Base-by-base conservation (phyloP, 306 rosid species). In the Alnus glutinosa region DNA sequence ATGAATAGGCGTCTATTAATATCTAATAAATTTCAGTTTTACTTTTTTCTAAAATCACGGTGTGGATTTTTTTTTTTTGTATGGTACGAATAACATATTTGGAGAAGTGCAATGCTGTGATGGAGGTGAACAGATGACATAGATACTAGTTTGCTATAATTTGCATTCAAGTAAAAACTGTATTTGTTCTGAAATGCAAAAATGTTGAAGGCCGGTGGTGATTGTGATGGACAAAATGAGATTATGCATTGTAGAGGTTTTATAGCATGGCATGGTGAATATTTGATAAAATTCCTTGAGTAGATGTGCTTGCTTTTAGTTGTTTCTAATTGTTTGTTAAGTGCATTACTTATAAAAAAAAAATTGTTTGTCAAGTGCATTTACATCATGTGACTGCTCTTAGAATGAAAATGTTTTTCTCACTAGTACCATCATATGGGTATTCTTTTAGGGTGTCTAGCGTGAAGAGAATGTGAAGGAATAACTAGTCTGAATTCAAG, bases 371-470 rank as follows among this genome's bases (percentile, higher is more conserved):
- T 55, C 28, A 30, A n/a, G 75, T 47, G 61, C 42, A 7, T 70
- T 39, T 12, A 8, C 23, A 61, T 77, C 42, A 14, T 55, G 64
- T 48, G 49, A 4, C 52, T 0, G 5, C 39, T 32, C 52, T 2
- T 34, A 42, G 30, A 39, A 30, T 34, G 52, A 68, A 48, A 49
- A 14, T 16, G n/a, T 48, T 2, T 34, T 79, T 47, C 64, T 49
- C 58, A 47, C 23, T 37, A 5, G 80, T 75, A 73, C 32, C 32
- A 54, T 74, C 3, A 1, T 51, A 52, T 39, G 32, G 32, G 15
- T 58, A 78, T 73, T 32, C 36, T 71, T 84, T 59, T 42, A 68
- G 77, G 83, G 81, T 30, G 51, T 61, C 37, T 44, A 78, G 82
- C 75, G 66, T 79, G 50, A 64, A 42, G 12, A 37, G 54, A 42